A percentile compares a stretch with the other conserved stretches of the same genome.
Conservation (phyloP, 2,329 filamentous ascomycete species). For the Ampelomyces quisqualis region DNA sequence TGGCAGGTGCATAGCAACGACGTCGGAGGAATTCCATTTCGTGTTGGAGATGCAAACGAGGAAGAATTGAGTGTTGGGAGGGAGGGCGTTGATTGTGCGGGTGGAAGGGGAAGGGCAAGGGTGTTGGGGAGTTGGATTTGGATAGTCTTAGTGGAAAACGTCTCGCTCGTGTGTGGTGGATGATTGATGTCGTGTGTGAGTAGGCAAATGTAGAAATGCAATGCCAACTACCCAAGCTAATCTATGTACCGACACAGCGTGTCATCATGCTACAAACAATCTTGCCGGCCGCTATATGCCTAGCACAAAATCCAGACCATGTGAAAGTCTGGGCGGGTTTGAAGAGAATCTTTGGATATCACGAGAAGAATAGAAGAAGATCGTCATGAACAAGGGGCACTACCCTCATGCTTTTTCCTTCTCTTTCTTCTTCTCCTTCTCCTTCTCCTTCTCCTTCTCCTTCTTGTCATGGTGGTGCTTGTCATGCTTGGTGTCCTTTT, state of each 20-base stretch:
- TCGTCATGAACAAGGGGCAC: neutral
- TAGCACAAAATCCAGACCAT: neutral
- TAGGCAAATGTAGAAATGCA: neutral
- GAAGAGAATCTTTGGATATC: constrained; percentile 36
- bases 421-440: constrained; percentile 30
- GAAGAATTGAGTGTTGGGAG: no score
- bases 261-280: no score
- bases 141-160: no score
- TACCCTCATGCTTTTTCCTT: constrained; percentile 17
- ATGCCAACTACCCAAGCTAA: neutral
- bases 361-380: constrained; percentile 17
- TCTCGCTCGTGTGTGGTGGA: no score
- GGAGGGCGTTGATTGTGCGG: no score
- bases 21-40: no score
- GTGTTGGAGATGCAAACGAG: no score
- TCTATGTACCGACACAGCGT: neutral
- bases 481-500: constrained; percentile 82
- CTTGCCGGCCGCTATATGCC: neutral
- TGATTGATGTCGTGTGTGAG: neutral
- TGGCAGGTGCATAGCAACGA: no score
- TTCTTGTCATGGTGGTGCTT: constrained; percentile 59
- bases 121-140: no score
- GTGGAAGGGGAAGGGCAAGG: no score
- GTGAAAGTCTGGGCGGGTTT: constrained; percentile 1
- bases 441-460: constrained; percentile 32